phyloP scores from a whole-genome alignment of 2,329 filamentous ascomycete species.

The Pseudogymnoascus sp. region DNA sequence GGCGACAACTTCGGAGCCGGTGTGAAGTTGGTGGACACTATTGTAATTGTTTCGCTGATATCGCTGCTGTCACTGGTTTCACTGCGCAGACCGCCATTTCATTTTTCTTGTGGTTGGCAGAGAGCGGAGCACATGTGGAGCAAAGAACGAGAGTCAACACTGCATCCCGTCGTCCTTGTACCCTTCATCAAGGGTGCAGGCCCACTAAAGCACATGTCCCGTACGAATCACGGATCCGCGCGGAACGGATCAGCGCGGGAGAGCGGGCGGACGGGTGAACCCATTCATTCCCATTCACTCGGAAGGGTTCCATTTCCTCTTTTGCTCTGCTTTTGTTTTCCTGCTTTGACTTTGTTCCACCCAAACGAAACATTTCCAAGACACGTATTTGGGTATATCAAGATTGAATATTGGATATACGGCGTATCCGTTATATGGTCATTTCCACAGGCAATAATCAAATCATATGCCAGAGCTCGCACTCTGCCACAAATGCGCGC shows the following conservation, averaged over 20 bases:
- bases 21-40: neutral
- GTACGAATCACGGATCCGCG: constrained; percentile 7
- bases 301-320: neutral
- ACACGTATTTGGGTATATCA: constrained; percentile 1
- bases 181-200: neutral
- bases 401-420: neutral
- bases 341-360: neutral
- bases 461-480: neutral
- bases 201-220: constrained; percentile 5
- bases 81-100: constrained; percentile 2
- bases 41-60: neutral
- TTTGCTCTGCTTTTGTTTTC: too few relatives aligned
- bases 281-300: constrained; percentile 6
- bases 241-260: constrained; percentile 6
- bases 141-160: neutral
- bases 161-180: neutral
- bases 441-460: neutral
- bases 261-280: constrained; percentile 7
- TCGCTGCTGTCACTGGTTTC: neutral
- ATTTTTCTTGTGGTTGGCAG: constrained; percentile 4
- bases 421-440: constrained; percentile 1
- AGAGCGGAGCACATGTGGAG: neutral
- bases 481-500: neutral
- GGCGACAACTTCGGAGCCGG: neutral
- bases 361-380: constrained; percentile 1